Conservation (phyloP, 2,329 filamentous ascomycete species). For the Fusarium dimerum region DNA sequence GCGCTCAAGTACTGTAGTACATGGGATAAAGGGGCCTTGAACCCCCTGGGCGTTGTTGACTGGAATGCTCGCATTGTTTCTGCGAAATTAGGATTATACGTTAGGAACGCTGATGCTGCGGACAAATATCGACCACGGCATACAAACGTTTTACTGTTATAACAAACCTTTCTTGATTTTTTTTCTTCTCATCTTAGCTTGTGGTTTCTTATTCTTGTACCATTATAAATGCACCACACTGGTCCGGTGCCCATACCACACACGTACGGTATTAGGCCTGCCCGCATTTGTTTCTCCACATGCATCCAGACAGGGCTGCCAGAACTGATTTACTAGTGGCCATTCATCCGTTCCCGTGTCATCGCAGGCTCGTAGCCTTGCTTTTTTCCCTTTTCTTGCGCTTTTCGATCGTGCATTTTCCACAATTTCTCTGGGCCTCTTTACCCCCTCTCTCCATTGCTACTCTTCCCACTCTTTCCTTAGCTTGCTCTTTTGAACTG, state of each 20-base stretch:
- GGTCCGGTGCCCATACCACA: too few relatives aligned
- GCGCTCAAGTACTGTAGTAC: too few relatives aligned
- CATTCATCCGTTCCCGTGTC: neutral
- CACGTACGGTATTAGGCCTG: neutral
- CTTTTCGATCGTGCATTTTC: conserved; percentile 7
- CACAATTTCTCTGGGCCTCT: conserved; percentile 11
- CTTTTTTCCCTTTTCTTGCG: neutral
- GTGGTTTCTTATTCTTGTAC: neutral
- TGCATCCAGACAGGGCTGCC: conserved; percentile 4
- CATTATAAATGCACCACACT: neutral
- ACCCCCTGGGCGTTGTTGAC: too few relatives aligned
- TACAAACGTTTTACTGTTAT: too few relatives aligned
- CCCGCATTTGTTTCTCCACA: conserved; percentile 11
- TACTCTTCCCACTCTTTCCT: conserved; percentile 13
- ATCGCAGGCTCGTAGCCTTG: neutral
- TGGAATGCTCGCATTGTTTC: too few relatives aligned
- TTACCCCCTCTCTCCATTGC: conserved; percentile 3
- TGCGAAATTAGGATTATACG: too few relatives aligned
- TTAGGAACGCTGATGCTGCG: too few relatives aligned
- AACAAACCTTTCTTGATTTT: neutral
- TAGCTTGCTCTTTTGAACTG: neutral
- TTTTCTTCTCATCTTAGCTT: neutral
- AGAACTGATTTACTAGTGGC: conserved; percentile 4
- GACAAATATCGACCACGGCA: too few relatives aligned
- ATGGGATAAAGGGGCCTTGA: too few relatives aligned